Percentiles rank a stretch among this genome's conserved stretches.
Evolutionary conservation across 805 yeast genomes (phyloP).

Genomic region (Cyberlindnera misumaiensis): DNA sequence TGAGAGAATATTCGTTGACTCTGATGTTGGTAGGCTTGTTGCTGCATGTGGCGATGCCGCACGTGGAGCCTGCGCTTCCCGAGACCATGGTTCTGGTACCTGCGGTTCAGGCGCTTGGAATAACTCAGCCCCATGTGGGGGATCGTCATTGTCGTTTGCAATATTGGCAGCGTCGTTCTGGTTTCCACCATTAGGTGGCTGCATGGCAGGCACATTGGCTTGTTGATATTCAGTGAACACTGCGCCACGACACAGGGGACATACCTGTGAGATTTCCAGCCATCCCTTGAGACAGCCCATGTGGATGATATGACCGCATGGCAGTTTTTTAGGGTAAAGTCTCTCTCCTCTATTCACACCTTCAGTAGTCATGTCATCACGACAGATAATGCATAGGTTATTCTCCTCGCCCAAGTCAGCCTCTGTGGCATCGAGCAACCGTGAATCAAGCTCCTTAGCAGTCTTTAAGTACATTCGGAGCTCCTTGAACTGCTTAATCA

Average conservation of each 20-base stretch:
- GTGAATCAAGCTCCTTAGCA: constrained; percentile 55
- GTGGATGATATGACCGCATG: constrained; percentile 85
- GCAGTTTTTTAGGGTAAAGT: constrained; percentile 63
- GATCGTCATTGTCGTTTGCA: not conserved
- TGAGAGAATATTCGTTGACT: not conserved
- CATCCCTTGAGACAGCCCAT: constrained; percentile 86
- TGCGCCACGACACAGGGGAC: constrained; percentile 83
- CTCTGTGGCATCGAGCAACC: constrained; percentile 54
- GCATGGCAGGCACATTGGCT: constrained; percentile 2
- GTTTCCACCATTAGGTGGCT: constrained; percentile 2
- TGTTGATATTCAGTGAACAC: constrained; percentile 34
- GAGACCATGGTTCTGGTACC: too few species aligned
- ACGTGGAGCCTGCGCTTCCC: too few species aligned
- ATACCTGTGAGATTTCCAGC: constrained; percentile 86
- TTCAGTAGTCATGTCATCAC: constrained; percentile 72
- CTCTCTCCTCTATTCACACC: constrained; percentile 32
- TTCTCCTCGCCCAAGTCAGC: constrained; percentile 55
- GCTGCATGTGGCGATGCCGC: too few species aligned
- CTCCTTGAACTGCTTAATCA: constrained; percentile 30
- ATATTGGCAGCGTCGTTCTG: not conserved
- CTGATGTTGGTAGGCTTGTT: too few species aligned
- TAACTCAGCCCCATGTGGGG: not conserved
- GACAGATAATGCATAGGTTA: constrained; percentile 75
- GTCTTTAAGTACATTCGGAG: constrained; percentile 36
- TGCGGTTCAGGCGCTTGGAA: too few species aligned